phyloP scores from a whole-genome alignment of 257 asterid genomes.

The Solanum okadae region DNA sequence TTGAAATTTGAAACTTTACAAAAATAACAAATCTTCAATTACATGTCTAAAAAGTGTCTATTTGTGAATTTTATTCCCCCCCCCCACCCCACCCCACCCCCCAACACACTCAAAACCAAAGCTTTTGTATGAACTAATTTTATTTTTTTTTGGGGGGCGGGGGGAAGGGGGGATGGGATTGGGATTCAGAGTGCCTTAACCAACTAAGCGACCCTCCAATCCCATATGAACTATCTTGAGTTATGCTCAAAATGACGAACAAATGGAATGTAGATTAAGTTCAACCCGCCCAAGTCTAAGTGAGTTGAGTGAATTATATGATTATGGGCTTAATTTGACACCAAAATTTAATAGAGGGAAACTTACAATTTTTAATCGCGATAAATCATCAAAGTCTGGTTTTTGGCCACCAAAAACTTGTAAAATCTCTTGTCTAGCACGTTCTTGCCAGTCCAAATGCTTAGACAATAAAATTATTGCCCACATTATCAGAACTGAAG shows the following conservation, averaged over 20 bases:
- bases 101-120: neutral
- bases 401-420: neutral
- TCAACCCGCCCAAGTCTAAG: neutral
- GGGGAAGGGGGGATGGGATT: too few relatives aligned
- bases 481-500: conserved; percentile 10
- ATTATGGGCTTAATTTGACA: neutral
- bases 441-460: conserved; percentile 16
- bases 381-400: conserved; percentile 1
- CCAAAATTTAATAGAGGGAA: neutral
- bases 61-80: too few relatives aligned
- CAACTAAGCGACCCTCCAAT: neutral
- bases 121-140: neutral
- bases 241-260: neutral
- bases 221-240: neutral
- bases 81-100: neutral
- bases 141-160: too few relatives aligned
- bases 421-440: conserved; percentile 12
- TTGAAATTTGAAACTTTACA: too few relatives aligned
- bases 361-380: conserved; percentile 7
- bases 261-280: neutral
- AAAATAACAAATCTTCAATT: too few relatives aligned
- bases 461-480: conserved; percentile 3
- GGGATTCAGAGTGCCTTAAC: neutral
- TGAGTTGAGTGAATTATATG: neutral
- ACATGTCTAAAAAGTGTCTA: too few relatives aligned